phyloP scores from a whole-genome alignment of 306 rosid species.

The Oxytropis ochrocephala region DNA sequence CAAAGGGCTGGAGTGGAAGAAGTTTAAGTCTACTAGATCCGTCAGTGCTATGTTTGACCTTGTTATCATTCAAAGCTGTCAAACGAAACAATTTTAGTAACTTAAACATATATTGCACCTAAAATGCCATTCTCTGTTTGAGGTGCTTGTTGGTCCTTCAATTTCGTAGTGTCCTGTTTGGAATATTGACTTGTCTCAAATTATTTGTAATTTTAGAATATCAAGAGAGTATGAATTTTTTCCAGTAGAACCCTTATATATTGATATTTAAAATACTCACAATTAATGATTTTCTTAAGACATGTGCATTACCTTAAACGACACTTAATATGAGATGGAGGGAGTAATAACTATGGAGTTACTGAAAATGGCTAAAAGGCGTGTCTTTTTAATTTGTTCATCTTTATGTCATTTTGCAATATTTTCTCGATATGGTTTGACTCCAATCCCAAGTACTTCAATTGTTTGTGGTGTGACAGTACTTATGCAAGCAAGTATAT shows the following conservation, averaged over 20 bases:
- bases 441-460: background rate
- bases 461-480: conserved; percentile 40
- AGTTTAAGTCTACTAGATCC: conserved; percentile 97
- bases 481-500: conserved; percentile 99
- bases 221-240: too few relatives aligned
- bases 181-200: too few relatives aligned
- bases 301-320: too few relatives aligned
- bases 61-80: conserved; percentile 19
- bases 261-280: too few relatives aligned
- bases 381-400: background rate
- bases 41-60: conserved; percentile 44
- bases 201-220: too few relatives aligned
- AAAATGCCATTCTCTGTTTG: background rate
- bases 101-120: background rate
- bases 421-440: conserved; percentile 4
- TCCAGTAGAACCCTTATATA: too few relatives aligned
- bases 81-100: background rate
- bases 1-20: conserved; percentile 99
- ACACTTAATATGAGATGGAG: too few relatives aligned
- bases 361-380: background rate
- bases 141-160: conserved; percentile 12
- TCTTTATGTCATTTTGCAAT: background rate
- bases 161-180: background rate
- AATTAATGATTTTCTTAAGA: too few relatives aligned
- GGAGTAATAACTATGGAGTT: background rate